Conservation (phyloP, 1,139 yeast genomes). For the Candida pseudoviswanathii region DNA sequence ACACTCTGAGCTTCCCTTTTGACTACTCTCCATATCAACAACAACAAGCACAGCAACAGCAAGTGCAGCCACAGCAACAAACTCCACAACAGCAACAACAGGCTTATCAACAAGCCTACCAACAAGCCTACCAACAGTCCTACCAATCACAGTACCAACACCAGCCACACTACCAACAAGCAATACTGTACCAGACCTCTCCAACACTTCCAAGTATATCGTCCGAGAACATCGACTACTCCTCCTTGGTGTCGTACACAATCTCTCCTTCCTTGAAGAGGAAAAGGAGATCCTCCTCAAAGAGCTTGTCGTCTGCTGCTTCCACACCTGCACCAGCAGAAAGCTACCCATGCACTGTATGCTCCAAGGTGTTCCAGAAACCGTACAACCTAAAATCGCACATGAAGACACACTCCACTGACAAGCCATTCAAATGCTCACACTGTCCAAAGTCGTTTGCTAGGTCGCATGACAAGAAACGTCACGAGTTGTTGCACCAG, state of each 20-base stretch:
- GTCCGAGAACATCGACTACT: slow-evolving; percentile 31
- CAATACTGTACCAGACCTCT: slow-evolving; percentile 3
- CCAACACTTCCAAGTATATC: slow-evolving; percentile 5
- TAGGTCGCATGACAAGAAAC: slow-evolving; percentile 56
- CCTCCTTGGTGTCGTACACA: slow-evolving; percentile 40
- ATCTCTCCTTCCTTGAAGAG: slow-evolving; percentile 39
- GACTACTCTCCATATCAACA: slow-evolving; percentile 1
- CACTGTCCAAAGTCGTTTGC: slow-evolving; percentile 55
- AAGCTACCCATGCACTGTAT: slow-evolving; percentile 44
- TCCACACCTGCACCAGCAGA: slow-evolving; percentile 12
- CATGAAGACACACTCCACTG: slow-evolving; percentile 58
- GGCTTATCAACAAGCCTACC: background rate
- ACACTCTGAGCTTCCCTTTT: background rate
- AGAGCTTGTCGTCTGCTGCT: slow-evolving; percentile 8
- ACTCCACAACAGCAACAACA: slow-evolving; percentile 3
- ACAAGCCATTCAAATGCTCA: slow-evolving; percentile 54
- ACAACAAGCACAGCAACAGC: slow-evolving; percentile 4
- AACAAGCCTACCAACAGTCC: slow-evolving; percentile 5
- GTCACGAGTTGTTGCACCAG: slow-evolving; percentile 57
- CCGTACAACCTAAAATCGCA: slow-evolving; percentile 60
- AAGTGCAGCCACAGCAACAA: slow-evolving; percentile 7
- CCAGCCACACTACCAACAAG: slow-evolving; percentile 7
- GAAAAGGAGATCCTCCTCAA: slow-evolving; percentile 25
- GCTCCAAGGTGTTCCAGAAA: slow-evolving; percentile 53
- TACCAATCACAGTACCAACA: slow-evolving; percentile 3